phyloP scores from a whole-genome alignment of 768 basidiomycete genomes.

The Suillus sp. region DNA sequence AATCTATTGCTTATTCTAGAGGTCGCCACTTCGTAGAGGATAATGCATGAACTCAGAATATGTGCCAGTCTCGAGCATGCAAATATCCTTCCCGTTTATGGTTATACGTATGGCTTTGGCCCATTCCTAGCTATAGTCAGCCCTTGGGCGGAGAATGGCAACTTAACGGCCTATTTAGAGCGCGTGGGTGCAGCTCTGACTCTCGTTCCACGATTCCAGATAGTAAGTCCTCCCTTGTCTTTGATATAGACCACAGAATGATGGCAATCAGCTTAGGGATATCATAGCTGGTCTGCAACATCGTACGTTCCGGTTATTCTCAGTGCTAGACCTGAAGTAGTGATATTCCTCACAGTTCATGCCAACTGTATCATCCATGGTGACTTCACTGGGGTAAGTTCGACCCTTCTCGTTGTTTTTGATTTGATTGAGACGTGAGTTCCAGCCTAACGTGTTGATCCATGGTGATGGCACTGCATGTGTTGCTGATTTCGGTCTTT shows the following conservation, averaged over 20 bases:
- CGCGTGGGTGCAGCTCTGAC: constrained; percentile 13
- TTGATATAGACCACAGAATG: background rate
- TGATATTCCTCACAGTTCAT: constrained; percentile 6
- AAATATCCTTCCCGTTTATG: constrained; percentile 32
- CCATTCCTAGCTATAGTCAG: constrained; percentile 35
- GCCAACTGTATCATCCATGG: constrained; percentile 6
- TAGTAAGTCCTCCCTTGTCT: constrained; percentile 18
- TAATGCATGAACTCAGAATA: constrained; percentile 22
- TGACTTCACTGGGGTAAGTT: constrained; percentile 15
- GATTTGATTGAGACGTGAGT: background rate
- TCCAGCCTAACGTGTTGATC: constrained; percentile 39
- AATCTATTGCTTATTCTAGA: background rate
- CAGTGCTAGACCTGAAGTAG: no score
- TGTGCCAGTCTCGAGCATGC: constrained; percentile 33
- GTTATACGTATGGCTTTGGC: constrained; percentile 33
- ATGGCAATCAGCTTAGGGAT: background rate
- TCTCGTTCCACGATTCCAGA: constrained; percentile 6
- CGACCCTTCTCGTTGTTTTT: background rate
- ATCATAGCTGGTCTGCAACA: background rate
- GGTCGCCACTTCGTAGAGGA: constrained; percentile 19
- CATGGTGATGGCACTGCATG: constrained; percentile 33
- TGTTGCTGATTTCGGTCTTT: constrained; percentile 42
- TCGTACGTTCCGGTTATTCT: background rate
- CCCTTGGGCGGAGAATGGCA: constrained; percentile 37
- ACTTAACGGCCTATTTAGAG: constrained; percentile 26